Percentiles rank a stretch among this genome's conserved stretches.
Evolutionary conservation across 2,329 filamentous ascomycete species (phyloP).

Genomic region (Xylaria sp.): DNA sequence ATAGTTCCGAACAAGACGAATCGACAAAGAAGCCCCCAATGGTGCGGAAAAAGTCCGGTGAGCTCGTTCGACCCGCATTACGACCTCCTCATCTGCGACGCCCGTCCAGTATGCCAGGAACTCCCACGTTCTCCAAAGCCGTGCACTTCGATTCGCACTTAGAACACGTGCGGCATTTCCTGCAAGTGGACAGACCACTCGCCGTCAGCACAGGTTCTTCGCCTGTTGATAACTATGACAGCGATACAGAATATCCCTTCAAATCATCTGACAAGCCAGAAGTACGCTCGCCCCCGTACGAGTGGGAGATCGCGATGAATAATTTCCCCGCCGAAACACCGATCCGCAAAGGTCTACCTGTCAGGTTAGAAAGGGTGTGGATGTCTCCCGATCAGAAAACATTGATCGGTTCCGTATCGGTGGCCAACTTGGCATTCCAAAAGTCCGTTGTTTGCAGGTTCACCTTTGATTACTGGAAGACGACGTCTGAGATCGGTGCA

Average conservation of each 20-base stretch:
- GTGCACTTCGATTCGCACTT: slow-evolving; percentile 99
- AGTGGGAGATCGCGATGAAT: slow-evolving; percentile 87
- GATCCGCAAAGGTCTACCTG: slow-evolving; percentile 71
- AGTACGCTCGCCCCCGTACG: slow-evolving; percentile 65
- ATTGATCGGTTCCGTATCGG: slow-evolving; percentile 82
- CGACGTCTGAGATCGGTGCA: slow-evolving; percentile 91
- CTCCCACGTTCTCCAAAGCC: slow-evolving; percentile 92
- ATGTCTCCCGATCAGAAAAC: slow-evolving; percentile 88
- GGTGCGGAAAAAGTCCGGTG: slow-evolving; percentile 97
- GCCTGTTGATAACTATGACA: slow-evolving; percentile 87
- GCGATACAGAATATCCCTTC: slow-evolving; percentile 91
- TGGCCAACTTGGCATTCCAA: slow-evolving; percentile 88
- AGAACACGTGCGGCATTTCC: slow-evolving; percentile 94
- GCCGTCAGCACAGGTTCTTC: slow-evolving; percentile 95
- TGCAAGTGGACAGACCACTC: slow-evolving; percentile 92
- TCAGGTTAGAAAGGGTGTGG: slow-evolving; percentile 87
- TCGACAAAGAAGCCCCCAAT: slow-evolving; percentile 80
- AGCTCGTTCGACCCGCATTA: slow-evolving; percentile 91
- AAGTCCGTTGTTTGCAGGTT: slow-evolving; percentile 93
- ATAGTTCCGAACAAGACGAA: slow-evolving; percentile 69
- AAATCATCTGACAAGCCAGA: slow-evolving; percentile 58
- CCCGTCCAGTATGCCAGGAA: slow-evolving; percentile 96
- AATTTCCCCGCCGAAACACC: slow-evolving; percentile 81
- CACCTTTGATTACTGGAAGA: slow-evolving; percentile 98
- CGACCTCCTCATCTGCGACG: slow-evolving; percentile 81